These are phyloP conservation scores for Trichosporon ovoides DNA, from an alignment of 1,284 basidiomycete genomes.

Conservation along the genomic window DNA sequence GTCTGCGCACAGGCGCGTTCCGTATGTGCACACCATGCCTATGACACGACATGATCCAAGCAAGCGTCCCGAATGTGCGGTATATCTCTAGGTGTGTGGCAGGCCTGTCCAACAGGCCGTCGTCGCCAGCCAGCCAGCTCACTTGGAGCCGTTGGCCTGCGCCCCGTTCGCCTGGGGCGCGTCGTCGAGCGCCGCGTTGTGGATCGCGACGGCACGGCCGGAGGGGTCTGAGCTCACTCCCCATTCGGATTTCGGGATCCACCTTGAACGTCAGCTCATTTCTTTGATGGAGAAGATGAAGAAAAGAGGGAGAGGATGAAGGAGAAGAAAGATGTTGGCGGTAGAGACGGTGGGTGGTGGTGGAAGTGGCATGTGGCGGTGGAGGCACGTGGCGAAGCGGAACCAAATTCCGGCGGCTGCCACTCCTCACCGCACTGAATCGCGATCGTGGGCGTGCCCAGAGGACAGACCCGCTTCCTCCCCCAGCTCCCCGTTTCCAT, in stretches of 20 bases:
- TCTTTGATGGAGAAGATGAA: neutral
- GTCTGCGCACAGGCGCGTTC: neutral
- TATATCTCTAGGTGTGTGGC: neutral
- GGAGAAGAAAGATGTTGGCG: neutral
- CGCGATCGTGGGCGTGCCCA: too few relatives aligned
- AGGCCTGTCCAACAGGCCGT: neutral
- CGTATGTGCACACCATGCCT: neutral
- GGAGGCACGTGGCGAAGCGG: neutral
- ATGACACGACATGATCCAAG: conserved; percentile 2
- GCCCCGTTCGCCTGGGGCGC: conserved; percentile 8
- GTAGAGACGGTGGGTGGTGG: neutral
- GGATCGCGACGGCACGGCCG: conserved; percentile 90
- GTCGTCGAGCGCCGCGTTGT: conserved; percentile 75
- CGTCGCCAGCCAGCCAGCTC: neutral
- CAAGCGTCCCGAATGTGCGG: neutral
- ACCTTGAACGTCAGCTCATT: conserved; percentile 51
- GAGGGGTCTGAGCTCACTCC: conserved; percentile 92
- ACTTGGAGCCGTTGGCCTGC: conserved; percentile 1
- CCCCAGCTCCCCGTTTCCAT: too few relatives aligned
- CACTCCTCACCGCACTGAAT: neutral
- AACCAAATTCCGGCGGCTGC: neutral
- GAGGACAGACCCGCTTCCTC: too few relatives aligned
- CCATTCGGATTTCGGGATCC: conserved; percentile 90
- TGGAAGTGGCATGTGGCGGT: neutral
- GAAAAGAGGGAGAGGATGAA: conserved; percentile 10